A percentile compares a stretch with the other conserved stretches of the same genome.
Evolutionary conservation across 2,329 filamentous ascomycete species (phyloP).

Genomic region (Aspergillus unguis): DNA sequence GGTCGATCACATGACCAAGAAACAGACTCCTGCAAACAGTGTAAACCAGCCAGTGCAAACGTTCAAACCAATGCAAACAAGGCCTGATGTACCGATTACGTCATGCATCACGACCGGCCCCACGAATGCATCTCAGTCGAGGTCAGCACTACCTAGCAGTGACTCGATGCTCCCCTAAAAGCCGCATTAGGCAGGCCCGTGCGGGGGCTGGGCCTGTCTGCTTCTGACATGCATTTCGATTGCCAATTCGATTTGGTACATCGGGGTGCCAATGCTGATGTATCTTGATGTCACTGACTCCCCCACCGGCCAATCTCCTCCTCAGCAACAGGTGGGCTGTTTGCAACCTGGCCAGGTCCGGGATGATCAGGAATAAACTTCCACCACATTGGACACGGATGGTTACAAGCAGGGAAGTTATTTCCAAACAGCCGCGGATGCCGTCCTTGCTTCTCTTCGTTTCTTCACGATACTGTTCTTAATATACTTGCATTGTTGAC

Average conservation of each 20-base stretch:
- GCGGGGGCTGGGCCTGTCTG: conserved; percentile 4
- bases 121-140: no score
- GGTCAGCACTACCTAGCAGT: no score
- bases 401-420: neutral
- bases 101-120: neutral
- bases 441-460: conserved; percentile 3
- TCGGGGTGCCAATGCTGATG: neutral
- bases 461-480: neutral
- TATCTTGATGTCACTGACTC: conserved; percentile 8
- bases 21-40: neutral
- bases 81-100: neutral
- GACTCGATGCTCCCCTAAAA: neutral
- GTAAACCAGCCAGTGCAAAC: neutral
- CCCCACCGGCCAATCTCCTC: conserved; percentile 1
- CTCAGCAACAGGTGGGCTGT: neutral
- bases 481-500: conserved; percentile 3
- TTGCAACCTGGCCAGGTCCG: neutral
- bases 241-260: conserved; percentile 9
- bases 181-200: conserved; percentile 1
- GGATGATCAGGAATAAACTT: conserved; percentile 1
- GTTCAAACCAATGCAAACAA: neutral
- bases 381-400: neutral
- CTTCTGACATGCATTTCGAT: conserved; percentile 5
- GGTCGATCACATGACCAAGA: neutral
- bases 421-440: conserved; percentile 8